phyloP scores from a whole-genome alignment of 2,329 filamentous ascomycete species.

The Sclerotinia glacialis region DNA sequence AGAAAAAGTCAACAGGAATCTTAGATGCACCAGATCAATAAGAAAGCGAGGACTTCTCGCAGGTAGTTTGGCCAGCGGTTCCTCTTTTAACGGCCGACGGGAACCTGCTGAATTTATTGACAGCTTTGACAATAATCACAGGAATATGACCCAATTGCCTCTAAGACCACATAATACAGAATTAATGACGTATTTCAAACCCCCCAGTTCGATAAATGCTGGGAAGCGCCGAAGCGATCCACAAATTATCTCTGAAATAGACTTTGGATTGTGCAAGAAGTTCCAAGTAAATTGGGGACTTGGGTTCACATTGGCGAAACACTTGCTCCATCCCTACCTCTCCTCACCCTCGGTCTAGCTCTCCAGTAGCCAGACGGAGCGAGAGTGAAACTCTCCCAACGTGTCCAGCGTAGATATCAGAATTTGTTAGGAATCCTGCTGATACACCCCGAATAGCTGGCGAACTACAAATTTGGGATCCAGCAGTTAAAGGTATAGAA shows the following conservation, averaged over 20 bases:
- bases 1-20: constrained; percentile 1
- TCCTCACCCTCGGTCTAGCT: background rate
- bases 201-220: background rate
- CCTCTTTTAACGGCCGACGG: background rate
- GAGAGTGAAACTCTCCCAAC: background rate
- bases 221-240: background rate
- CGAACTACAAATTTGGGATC: background rate
- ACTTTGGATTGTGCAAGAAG: background rate
- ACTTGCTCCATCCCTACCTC: background rate
- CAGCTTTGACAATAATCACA: background rate
- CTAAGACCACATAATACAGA: background rate
- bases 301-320: background rate
- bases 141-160: background rate
- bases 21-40: background rate
- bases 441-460: background rate
- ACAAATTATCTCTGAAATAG: background rate
- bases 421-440: background rate
- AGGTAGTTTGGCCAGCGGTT: background rate
- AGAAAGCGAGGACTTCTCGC: background rate
- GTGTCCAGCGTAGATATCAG: background rate
- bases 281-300: background rate
- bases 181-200: background rate
- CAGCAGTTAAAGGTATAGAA: background rate
- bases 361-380: background rate
- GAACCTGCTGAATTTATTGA: background rate